Evolutionary conservation across 2,329 filamentous ascomycete genomes (phyloP), one percentile per base, ranked within the genome.

Genomic region (Xylaria sp.): DNA sequence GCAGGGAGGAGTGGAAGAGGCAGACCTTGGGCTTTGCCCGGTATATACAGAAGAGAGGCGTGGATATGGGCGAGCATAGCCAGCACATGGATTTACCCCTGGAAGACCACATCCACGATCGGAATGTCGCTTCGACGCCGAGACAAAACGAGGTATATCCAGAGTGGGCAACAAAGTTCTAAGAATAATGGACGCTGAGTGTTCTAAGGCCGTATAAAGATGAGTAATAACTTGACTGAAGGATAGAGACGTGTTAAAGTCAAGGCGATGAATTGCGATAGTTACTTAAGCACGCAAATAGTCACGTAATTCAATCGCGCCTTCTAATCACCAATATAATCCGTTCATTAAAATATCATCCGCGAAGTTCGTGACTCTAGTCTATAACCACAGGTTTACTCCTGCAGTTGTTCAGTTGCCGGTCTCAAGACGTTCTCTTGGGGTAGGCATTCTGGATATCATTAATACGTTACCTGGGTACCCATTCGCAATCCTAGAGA

Each of bases 31-130:
- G 79, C 0, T 81, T 78, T 47, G 78, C 79, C 29, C 66, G 79
- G 27, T 78, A 74, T 54, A 75, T 80, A 6, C 79, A 80, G 63
- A 75, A 72, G 66, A 72, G 77, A 44, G 79, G 79, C 3, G 76
- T 80, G 13, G 73, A 78, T 2, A 81, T 81, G 79, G 79, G 79
- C 5, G 69, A 77, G 29, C 72, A 76, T 9, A 81, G 79, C 55
- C 79, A 81, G 70, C 73, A 78, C 27, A 69, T 75, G 74, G 64
- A 72, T 35, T 63, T 80, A 42, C 71, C 77, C 5, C 68, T 81
- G 8, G 69, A 75, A 13, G 79, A 78, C 29, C 76, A 79, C 51
- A 77, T 81, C 13, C 69, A 71, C 6, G 79, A 81, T 66, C 78
- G 79, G 5, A 78, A 81, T 53, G 72, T 75, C 23, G 79, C 78